Conservation (phyloP, 495 filamentous ascomycete genomes). For the Podospora comata region DNA sequence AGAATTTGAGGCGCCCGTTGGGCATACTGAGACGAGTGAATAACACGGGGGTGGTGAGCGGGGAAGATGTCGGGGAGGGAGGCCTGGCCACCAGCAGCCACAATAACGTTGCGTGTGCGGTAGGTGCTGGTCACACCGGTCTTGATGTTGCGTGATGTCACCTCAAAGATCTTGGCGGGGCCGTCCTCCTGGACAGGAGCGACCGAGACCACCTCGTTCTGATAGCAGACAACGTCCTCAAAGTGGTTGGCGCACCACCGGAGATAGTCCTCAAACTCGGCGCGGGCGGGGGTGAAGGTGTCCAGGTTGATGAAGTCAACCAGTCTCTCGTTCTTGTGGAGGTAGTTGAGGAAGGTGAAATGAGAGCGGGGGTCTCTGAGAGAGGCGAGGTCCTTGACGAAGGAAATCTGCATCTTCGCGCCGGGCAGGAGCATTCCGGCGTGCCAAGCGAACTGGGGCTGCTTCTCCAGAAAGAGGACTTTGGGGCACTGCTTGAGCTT, state of each 20-base stretch:
- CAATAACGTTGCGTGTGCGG: slow-evolving; percentile 73
- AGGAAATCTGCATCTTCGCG: slow-evolving; percentile 96
- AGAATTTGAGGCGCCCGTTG: slow-evolving; percentile 59
- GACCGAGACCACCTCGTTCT: slow-evolving; percentile 69
- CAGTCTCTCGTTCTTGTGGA: slow-evolving; percentile 72
- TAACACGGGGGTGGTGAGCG: slow-evolving; percentile 58
- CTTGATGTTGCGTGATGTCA: slow-evolving; percentile 40
- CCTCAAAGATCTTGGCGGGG: slow-evolving; percentile 48
- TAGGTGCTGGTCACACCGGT: slow-evolving; percentile 36
- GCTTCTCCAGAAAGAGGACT: slow-evolving; percentile 81
- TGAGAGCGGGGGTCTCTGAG: slow-evolving; percentile 80
- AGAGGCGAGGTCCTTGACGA: slow-evolving; percentile 93
- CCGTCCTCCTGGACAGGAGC: slow-evolving; percentile 44
- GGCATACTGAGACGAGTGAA: slow-evolving; percentile 90
- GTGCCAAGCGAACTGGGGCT: slow-evolving; percentile 84
- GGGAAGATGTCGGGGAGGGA: slow-evolving; percentile 69
- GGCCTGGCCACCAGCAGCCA: slow-evolving; percentile 80
- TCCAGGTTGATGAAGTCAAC: slow-evolving; percentile 85
- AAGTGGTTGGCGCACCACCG: slow-evolving; percentile 86
- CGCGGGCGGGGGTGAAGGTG: slow-evolving; percentile 80
- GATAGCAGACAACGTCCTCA: slow-evolving; percentile 71
- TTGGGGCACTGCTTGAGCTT: slow-evolving; percentile 52
- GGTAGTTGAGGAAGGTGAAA: slow-evolving; percentile 95
- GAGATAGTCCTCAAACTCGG: slow-evolving; percentile 95
- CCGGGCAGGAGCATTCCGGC: slow-evolving; percentile 91